phyloP scores from a whole-genome alignment of 2,329 filamentous ascomycete genomes.

The Podosphaera xanthii region DNA sequence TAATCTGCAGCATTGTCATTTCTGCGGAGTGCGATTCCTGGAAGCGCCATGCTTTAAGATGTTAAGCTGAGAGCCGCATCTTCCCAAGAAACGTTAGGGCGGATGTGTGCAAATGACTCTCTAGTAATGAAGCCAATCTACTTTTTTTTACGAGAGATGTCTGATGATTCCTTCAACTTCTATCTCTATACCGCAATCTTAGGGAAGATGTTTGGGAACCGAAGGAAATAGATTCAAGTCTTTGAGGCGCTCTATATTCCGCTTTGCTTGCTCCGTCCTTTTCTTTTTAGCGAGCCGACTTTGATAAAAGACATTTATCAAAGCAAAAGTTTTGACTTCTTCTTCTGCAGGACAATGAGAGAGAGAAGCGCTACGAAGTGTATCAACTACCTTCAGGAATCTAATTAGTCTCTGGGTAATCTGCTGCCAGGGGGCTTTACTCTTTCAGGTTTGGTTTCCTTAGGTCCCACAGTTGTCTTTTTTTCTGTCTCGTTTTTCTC shows the following conservation, averaged over 20 bases:
- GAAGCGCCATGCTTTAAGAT: too few relatives aligned
- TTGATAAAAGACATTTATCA: slow-evolving; percentile 76
- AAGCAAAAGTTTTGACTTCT: slow-evolving; percentile 57
- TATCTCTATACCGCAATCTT: neutral
- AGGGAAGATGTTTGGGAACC: slow-evolving; percentile 42
- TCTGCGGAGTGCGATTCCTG: too few relatives aligned
- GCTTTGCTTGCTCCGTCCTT: slow-evolving; percentile 55
- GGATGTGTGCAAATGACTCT: too few relatives aligned
- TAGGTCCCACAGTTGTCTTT: neutral
- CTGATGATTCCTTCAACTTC: too few relatives aligned
- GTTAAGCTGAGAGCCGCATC: too few relatives aligned
- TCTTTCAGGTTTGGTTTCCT: neutral
- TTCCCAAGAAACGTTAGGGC: too few relatives aligned
- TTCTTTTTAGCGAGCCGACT: slow-evolving; percentile 60
- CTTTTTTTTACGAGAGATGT: too few relatives aligned
- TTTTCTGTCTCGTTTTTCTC: neutral
- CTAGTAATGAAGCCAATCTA: too few relatives aligned
- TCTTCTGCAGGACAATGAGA: slow-evolving; percentile 25
- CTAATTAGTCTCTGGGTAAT: neutral
- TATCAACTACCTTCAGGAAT: neutral
- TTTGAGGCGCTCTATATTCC: slow-evolving; percentile 58
- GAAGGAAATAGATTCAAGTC: slow-evolving; percentile 67
- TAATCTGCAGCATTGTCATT: too few relatives aligned
- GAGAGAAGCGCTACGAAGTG: slow-evolving; percentile 2
- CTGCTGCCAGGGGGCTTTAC: neutral